Base-by-base conservation (phyloP, 2,329 filamentous ascomycete genomes). In the Lithohypha guttulata region DNA sequence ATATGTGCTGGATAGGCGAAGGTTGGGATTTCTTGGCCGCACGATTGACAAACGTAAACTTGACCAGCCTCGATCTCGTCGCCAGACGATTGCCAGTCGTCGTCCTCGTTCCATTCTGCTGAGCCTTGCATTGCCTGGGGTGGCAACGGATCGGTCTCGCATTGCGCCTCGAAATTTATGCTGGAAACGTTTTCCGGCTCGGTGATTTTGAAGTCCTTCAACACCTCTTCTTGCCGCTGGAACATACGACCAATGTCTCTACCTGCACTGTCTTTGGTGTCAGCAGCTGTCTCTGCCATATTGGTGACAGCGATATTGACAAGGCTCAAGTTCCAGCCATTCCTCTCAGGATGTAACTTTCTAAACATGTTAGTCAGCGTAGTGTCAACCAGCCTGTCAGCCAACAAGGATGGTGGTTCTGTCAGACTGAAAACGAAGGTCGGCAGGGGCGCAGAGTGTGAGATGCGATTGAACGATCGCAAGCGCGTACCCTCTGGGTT, bases 231-330 rank as follows among this genome's bases (percentile, higher is more conserved):
- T 55, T 93, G 85, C 39, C 68, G 70, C 52, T 67, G 76, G 56
- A 95, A 93, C 85, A 95, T 93, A 53, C 68, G 73, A 1, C 72
- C 71, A 49, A 95, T 94, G 53, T 94, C 79, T 47, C 81, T 70
- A 1, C 83, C 84, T n/a, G 63, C 66, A 20, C 70, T 72, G 7
- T 64, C 61, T 42, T 68, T 65, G 20, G 62, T 52, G 44, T 71
- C 66, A 10, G 64, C 64, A 3, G 72, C 75, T 11, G 64, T 66
- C 27, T 71, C 65, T 1, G 70, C 70, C 79, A 96, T 89, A 55
- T 94, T 93, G 10, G 83, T 81, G 6, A 84, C 86, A 31, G 84
- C 87, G 15, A 96, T 65, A 48, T 95, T 96, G 43, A 96, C 67
- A 36, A 96, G 64, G 47, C 81, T 83, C 13, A 95, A 60, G 49